These are phyloP conservation scores for Dioscorea alata DNA, from an alignment of 106 monocot species.

Conservation along the genomic window DNA sequence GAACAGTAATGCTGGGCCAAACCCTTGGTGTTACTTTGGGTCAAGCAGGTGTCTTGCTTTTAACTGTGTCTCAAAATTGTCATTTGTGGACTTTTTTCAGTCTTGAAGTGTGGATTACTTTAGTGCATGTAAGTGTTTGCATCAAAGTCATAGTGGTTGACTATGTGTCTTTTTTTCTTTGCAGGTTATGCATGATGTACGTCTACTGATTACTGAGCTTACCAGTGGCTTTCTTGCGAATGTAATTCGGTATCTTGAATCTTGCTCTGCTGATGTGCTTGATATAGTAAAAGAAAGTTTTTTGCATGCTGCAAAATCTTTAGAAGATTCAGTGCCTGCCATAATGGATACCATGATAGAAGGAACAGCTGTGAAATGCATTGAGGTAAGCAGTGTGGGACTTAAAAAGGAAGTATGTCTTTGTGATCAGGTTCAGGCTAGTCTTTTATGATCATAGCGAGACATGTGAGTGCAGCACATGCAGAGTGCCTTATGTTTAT, in stretches of 20 bases:
- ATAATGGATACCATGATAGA: slow-evolving; percentile 70
- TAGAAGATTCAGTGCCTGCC: slow-evolving; percentile 44
- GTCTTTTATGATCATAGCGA: too few species aligned
- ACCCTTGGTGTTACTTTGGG: too few species aligned
- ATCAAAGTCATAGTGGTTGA: too few species aligned
- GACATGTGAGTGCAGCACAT: too few species aligned
- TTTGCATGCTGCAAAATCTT: slow-evolving; percentile 44
- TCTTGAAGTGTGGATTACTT: too few species aligned
- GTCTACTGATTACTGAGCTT: slow-evolving; percentile 45
- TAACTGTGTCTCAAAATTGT: too few species aligned
- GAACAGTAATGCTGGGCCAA: too few species aligned
- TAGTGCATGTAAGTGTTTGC: too few species aligned
- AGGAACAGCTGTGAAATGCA: slow-evolving; percentile 65
- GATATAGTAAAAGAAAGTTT: slow-evolving; percentile 71
- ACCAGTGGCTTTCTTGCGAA: slow-evolving; percentile 40
- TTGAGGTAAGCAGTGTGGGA: slow-evolving; percentile 49
- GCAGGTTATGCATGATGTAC: slow-evolving; percentile 89
- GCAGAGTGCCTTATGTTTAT: too few species aligned
- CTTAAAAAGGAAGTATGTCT: background rate
- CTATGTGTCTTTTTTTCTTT: background rate
- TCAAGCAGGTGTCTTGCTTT: too few species aligned
- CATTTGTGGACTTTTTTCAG: too few species aligned
- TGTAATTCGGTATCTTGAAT: slow-evolving; percentile 47
- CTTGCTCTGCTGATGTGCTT: slow-evolving; percentile 62
- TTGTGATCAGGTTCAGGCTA: background rate